Evolutionary conservation across 2,329 filamentous ascomycete genomes (phyloP).

Genomic region (Amesomyces nigricolor): DNA sequence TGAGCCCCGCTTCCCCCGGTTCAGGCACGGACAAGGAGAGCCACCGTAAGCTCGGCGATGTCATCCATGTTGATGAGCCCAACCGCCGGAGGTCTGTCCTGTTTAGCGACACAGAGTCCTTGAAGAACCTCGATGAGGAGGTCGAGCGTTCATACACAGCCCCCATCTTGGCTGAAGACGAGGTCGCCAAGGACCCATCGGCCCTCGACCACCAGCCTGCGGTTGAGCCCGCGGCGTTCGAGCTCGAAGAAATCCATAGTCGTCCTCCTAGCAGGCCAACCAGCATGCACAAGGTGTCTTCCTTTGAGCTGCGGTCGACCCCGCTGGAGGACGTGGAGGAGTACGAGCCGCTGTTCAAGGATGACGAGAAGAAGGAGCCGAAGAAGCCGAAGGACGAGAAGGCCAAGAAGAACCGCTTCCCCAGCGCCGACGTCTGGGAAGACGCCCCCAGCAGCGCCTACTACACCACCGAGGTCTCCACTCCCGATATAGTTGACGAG

Average conservation of each 20-base stretch:
- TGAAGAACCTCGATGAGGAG: conserved; percentile 41
- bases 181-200: conserved; percentile 68
- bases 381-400: conserved; percentile 35
- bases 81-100: conserved; percentile 40
- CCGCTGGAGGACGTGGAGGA: conserved; percentile 85
- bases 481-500: conserved; percentile 54
- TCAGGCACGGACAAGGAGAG: conserved; percentile 29
- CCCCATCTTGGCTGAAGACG: conserved; percentile 85
- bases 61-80: conserved; percentile 75
- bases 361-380: conserved; percentile 53
- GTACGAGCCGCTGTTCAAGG: conserved; percentile 90
- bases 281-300: conserved; percentile 54
- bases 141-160: conserved; percentile 60
- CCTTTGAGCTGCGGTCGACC: conserved; percentile 54
- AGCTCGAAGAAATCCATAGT: conserved; percentile 53
- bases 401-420: conserved; percentile 59
- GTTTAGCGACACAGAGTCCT: conserved; percentile 40
- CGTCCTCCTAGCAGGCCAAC: conserved; percentile 59
- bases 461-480: conserved; percentile 74
- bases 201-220: conserved; percentile 70
- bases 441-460: conserved; percentile 84
- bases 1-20: conserved; percentile 29
- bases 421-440: conserved; percentile 95
- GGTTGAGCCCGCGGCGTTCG: conserved; percentile 64
- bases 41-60: conserved; percentile 40